Conservation (phyloP, 768 basidiomycete species). For the Pleurotus tuber-regium region DNA sequence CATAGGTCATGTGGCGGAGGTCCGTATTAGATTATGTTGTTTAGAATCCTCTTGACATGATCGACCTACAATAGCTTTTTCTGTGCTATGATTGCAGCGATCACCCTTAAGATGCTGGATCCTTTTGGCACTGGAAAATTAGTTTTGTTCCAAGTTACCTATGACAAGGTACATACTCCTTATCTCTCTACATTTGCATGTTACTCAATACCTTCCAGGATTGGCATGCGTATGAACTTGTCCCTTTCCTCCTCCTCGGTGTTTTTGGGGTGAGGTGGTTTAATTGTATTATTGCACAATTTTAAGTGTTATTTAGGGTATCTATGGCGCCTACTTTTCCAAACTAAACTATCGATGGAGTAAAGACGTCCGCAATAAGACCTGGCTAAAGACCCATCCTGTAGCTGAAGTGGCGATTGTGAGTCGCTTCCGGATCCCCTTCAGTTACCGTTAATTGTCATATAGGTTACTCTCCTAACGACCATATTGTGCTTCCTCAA, state of each 20-base stretch:
- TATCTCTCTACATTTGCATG: neutral
- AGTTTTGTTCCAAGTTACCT: conserved; percentile 89
- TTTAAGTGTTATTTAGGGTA: conserved; percentile 49
- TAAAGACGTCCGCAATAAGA: conserved; percentile 75
- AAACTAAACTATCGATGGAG: conserved; percentile 90
- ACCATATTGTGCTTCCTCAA: conserved; percentile 81
- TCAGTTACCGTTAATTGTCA: conserved; percentile 1
- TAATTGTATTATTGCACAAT: neutral
- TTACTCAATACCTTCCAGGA: conserved; percentile 45
- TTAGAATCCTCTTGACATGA: conserved; percentile 21
- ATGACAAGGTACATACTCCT: conserved; percentile 59
- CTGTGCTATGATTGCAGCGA: conserved; percentile 96
- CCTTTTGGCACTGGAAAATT: conserved; percentile 96
- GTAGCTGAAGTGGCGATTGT: conserved; percentile 82
- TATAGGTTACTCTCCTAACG: conserved; percentile 76
- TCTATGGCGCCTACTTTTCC: conserved; percentile 93
- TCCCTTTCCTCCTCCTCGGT: conserved; percentile 83
- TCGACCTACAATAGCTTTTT: conserved; percentile 69
- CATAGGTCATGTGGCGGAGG: conserved; percentile 94
- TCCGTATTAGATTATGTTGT: too few species aligned
- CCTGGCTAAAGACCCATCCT: conserved; percentile 79
- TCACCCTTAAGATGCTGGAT: conserved; percentile 89
- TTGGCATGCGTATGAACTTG: conserved; percentile 89
- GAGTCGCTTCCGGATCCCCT: conserved; percentile 20
- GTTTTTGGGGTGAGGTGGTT: conserved; percentile 71